phyloP scores from a whole-genome alignment of 129 eudicot species.

The Silybum marianum region DNA sequence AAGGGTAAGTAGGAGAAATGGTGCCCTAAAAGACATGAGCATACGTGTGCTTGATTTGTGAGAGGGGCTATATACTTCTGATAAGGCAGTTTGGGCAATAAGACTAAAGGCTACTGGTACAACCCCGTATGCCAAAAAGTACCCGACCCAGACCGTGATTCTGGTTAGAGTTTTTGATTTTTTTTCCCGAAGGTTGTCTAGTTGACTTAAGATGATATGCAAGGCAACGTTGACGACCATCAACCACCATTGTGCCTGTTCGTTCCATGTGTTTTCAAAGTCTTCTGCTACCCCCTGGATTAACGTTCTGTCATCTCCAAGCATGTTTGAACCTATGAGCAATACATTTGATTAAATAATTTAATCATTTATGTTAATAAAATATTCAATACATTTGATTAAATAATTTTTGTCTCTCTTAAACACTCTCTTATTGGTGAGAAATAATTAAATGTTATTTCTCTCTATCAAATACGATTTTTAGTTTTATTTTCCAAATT shows the following conservation, averaged over 20 bases:
- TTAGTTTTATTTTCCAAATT: too few species aligned
- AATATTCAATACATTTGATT: too few species aligned
- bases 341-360: too few species aligned
- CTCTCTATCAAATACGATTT: too few species aligned
- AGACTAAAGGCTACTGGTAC: neutral
- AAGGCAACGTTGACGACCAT: constrained; percentile 31
- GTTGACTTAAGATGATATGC: constrained; percentile 25
- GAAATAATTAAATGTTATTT: too few species aligned
- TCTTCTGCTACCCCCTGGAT: too few species aligned
- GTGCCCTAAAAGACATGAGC: neutral
- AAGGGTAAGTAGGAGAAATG: neutral
- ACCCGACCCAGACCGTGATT: constrained; percentile 38
- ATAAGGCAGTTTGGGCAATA: neutral
- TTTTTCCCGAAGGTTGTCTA: constrained; percentile 38
- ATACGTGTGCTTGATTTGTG: neutral
- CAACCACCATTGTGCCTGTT: constrained; percentile 35
- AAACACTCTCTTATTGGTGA: too few species aligned
- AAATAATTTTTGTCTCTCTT: too few species aligned
- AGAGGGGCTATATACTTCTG: neutral
- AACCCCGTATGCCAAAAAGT: neutral
- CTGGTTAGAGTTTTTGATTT: constrained; percentile 21
- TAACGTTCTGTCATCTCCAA: too few species aligned
- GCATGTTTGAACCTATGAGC: too few species aligned
- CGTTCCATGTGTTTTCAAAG: constrained; percentile 25
- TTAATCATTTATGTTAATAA: too few species aligned